Evolutionary conservation across 2,329 filamentous ascomycete genomes (phyloP), one percentile per base, ranked within the genome.

Genomic region (Cercospora zeae-maydis): DNA sequence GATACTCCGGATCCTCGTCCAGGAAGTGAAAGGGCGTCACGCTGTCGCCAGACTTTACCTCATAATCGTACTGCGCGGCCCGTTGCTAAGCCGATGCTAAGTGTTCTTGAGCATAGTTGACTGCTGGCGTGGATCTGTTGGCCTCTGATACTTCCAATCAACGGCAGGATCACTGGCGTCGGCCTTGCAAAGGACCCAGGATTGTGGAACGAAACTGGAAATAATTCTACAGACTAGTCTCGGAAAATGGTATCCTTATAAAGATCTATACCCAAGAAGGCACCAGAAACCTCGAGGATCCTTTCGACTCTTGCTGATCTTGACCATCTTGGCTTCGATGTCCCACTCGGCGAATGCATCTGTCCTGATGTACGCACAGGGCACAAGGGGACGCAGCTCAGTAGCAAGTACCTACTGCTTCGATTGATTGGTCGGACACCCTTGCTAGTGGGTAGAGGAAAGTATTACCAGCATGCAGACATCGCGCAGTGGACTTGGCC

Each of bases 1-100:
- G 24, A 36, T 59, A 49, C 30, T 59, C 34, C 21, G 37, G 57
- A 16, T 52, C 30, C 34, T 59, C 31, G 45, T 59, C 57, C 45
- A 47, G 19, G 42, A 59, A 59, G 19, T 59, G 57, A 19, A 59
- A 59, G 2, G 39, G 57, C n/a, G 45, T 27, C 19, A 49, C 45
- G n/a, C 19, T 5, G 16, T 49, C 45, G 4, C 45, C 45, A 8
- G 19, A 13, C 11, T 49, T 49, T 13, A 49, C 19, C 19, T 49
- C 45, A 16, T 49, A 49, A 27, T 27, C n/a, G 19, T 21, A 6
- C 19, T 49, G 8, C 45, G 8, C 45, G 45, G 45, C 45, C 16
- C 11, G 7, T 24, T 5, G 45, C 16, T 2, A 5, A 24, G 5
- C 16, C 5, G 45, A 49, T 11, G 45, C 7, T 4, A 49, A 19